Percentiles rank a stretch among this genome's conserved stretches.
These are phyloP conservation scores for Pseudogymnoascus sp. DNA, from an alignment of 2,329 filamentous ascomycete genomes.

Conservation along the genomic window DNA sequence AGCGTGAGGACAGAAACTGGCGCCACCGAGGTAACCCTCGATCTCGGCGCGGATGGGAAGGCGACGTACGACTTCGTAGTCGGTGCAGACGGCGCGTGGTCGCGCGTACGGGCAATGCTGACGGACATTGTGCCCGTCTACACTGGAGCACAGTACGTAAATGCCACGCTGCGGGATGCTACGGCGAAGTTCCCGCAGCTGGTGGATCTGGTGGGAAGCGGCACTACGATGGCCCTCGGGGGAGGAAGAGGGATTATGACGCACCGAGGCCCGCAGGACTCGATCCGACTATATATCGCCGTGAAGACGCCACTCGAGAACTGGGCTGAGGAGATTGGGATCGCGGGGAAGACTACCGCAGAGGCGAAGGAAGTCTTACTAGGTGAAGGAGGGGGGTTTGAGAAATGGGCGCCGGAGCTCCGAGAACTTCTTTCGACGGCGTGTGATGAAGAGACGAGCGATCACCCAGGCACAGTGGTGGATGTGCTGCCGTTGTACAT, in stretches of 20 bases:
- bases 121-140: constrained; percentile 33
- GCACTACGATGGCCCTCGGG: constrained; percentile 26
- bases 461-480: constrained; percentile 16
- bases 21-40: constrained; percentile 13
- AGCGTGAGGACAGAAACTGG: not conserved
- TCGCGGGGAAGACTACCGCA: constrained; percentile 15
- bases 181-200: constrained; percentile 24
- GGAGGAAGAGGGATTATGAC: constrained; percentile 26
- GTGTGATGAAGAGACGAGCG: constrained; percentile 23
- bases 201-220: constrained; percentile 24
- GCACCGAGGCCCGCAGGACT: constrained; percentile 25
- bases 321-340: constrained; percentile 16
- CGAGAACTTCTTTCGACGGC: constrained; percentile 25
- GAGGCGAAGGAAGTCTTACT: constrained; percentile 24
- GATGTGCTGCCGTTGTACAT: constrained; percentile 23
- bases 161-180: constrained; percentile 26
- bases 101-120: constrained; percentile 31
- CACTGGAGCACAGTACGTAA: constrained; percentile 34
- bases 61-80: constrained; percentile 34
- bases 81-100: constrained; percentile 39
- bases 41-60: constrained; percentile 17
- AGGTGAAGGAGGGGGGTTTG: constrained; percentile 21
- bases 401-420: constrained; percentile 26
- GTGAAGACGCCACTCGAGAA: constrained; percentile 26
- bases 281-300: constrained; percentile 24